Base-by-base conservation (phyloP, 1,284 basidiomycete genomes). In the Rhodotorula sp. region DNA sequence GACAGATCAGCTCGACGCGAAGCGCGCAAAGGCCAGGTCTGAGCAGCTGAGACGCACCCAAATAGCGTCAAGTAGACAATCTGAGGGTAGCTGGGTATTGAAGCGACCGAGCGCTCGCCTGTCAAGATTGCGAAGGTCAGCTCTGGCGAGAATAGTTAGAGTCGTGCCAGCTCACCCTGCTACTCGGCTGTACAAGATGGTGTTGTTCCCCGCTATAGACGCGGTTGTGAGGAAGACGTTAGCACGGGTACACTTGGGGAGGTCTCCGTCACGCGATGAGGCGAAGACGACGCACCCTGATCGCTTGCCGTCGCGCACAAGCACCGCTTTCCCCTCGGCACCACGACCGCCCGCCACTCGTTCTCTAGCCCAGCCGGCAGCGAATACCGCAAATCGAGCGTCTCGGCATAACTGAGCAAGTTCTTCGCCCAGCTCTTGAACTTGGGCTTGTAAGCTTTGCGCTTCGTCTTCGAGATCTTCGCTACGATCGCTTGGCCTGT, bases 301-400 rank as follows among this genome's bases (percentile, higher is more conserved):
- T 55, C 64, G 20, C 39, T 48, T 7, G 56, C 58, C 0, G 72
- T 71, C 1, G 73, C 72, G 34, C 63, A 66, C 46, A 72, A 32
- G 29, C 66, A 72, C 20, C 76, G 51, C 58, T 77, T 77, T 19
- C 76, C 76, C 29, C 60, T 65, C 19, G 76, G 76, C 3, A 72
- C 64, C 10, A 73, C 75, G 15, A 67, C 53, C 27, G 62, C 54
- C 10, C 69, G 47, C 69, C 71, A 77, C 6, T 73, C 70, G 8
- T 24, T 52, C 15, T 66, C 65, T 32, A 77, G 47, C 13, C 67
- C 73, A 19, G 54, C 46, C 1, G 75, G 76, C 2, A 76, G 47
- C 6, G 68, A 67, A 29, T 71, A 56, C 1, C 52, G 36, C 29
- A 77, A 51, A 47, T 77, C 73, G 47, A 77, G 67, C 47, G 67